phyloP scores from a whole-genome alignment of 345 rosid species.

The Crucihimalaya himalaica region DNA sequence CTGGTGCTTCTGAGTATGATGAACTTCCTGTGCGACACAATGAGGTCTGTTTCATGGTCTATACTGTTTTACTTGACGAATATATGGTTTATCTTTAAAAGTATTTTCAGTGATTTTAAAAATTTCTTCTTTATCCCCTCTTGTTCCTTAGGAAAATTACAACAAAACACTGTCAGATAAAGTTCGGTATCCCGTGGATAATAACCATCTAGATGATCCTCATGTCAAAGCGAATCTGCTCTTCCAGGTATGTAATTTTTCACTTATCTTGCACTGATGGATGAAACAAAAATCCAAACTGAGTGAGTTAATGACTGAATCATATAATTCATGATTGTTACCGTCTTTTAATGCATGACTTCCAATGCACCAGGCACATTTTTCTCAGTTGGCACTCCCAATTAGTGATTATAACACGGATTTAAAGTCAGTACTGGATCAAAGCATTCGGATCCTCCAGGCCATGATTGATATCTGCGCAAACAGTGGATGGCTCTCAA shows the following conservation, averaged over 20 bases:
- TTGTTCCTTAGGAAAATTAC: constrained; percentile 65
- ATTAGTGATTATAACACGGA: constrained; percentile 92
- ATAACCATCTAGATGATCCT: constrained; percentile 85
- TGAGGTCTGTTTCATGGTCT: constrained; percentile 56
- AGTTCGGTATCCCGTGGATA: constrained; percentile 75
- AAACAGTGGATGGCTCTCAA: constrained; percentile 96
- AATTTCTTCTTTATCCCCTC: not conserved
- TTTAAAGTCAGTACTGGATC: constrained; percentile 94
- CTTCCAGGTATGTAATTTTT: constrained; percentile 61
- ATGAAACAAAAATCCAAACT: not conserved
- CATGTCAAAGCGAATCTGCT: constrained; percentile 90
- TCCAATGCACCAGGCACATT: constrained; percentile 71
- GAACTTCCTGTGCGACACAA: constrained; percentile 99
- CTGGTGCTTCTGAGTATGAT: constrained; percentile 92
- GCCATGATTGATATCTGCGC: constrained; percentile 99
- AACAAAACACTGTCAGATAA: constrained; percentile 72
- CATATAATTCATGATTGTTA: constrained; percentile 1
- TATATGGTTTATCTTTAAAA: not conserved
- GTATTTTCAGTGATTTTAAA: not conserved
- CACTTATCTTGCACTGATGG: constrained; percentile 7
- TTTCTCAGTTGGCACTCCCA: constrained; percentile 82
- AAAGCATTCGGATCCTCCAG: constrained; percentile 95
- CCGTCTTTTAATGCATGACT: constrained; percentile 9
- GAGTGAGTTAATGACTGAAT: constrained; percentile 1
- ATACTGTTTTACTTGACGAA: constrained; percentile 49